Conservation (phyloP, 495 filamentous ascomycete genomes). For the Neurospora intermedia region DNA sequence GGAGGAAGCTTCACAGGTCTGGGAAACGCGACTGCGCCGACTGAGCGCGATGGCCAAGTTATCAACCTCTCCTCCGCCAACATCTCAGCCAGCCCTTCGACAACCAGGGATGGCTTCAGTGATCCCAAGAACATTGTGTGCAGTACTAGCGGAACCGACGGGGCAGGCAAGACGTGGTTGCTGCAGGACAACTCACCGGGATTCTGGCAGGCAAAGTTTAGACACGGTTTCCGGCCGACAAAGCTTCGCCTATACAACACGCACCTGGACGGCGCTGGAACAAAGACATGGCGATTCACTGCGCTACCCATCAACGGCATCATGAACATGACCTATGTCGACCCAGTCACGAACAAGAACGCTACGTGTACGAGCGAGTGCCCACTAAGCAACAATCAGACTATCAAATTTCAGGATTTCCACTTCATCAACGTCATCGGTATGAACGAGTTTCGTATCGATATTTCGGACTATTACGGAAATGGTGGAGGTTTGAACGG, state of each 20-base stretch:
- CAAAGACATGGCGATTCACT: constrained; percentile 73
- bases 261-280: constrained; percentile 73
- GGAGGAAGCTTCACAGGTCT: constrained; percentile 85
- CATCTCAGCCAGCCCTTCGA: constrained; percentile 54
- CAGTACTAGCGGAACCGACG: constrained; percentile 52
- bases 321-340: constrained; percentile 89
- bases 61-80: constrained; percentile 73
- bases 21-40: constrained; percentile 61
- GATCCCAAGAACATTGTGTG: constrained; percentile 82
- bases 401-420: constrained; percentile 73
- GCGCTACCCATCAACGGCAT: constrained; percentile 79
- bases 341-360: constrained; percentile 54
- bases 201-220: constrained; percentile 74
- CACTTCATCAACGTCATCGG: constrained; percentile 76
- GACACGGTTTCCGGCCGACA: constrained; percentile 71
- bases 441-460: constrained; percentile 80
- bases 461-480: constrained; percentile 80
- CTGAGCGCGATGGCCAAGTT: constrained; percentile 54
- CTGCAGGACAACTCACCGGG: constrained; percentile 70
- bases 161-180: constrained; percentile 70
- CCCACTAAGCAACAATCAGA: constrained; percentile 58
- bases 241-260: constrained; percentile 89
- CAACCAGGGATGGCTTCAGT: constrained; percentile 51
- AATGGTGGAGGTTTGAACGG: constrained; percentile 76
- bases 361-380: constrained; percentile 66